Conservation (phyloP, 768 basidiomycete genomes). For the Trametes sanguinea region DNA sequence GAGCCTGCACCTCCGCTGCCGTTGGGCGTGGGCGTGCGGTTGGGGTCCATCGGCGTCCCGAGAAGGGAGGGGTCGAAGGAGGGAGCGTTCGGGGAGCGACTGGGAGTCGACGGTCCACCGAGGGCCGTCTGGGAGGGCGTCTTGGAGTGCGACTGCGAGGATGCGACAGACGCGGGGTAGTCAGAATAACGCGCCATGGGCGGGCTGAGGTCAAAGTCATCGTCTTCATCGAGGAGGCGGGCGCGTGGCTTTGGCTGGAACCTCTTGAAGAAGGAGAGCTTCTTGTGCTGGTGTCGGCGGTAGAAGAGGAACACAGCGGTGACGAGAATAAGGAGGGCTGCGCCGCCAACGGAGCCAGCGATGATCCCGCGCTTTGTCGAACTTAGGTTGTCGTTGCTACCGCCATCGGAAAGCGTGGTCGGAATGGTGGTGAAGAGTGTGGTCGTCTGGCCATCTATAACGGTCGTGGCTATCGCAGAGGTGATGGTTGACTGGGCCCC, state of each 20-base stretch:
- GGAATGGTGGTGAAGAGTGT: conserved; percentile 29
- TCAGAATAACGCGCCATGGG: conserved; percentile 27
- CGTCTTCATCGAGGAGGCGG: conserved; percentile 33
- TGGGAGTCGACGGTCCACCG: neutral
- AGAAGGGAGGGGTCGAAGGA: conserved; percentile 14
- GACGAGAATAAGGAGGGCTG: conserved; percentile 28
- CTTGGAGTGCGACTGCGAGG: conserved; percentile 4
- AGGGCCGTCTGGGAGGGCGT: neutral
- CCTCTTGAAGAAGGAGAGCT: conserved; percentile 30
- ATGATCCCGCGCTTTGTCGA: conserved; percentile 31
- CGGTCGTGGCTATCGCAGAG: conserved; percentile 20
- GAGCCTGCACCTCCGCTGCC: neutral
- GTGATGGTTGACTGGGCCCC: conserved; percentile 19
- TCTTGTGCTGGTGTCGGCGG: conserved; percentile 32
- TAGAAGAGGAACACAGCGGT: conserved; percentile 34
- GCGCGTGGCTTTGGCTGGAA: conserved; percentile 25
- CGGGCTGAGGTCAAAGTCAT: conserved; percentile 30
- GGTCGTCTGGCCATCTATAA: conserved; percentile 17
- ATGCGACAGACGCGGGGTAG: conserved; percentile 27
- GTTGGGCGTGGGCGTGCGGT: conserved; percentile 10
- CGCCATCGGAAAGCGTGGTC: conserved; percentile 21
- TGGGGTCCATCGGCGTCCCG: conserved; percentile 19
- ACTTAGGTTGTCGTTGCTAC: conserved; percentile 1
- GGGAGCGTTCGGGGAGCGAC: conserved; percentile 9
- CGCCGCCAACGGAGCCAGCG: conserved; percentile 35